Percentiles rank a stretch among this genome's conserved stretches.
Evolutionary conservation across 169 alveolate genomes (phyloP).

Genomic region (Babesia sp.): DNA sequence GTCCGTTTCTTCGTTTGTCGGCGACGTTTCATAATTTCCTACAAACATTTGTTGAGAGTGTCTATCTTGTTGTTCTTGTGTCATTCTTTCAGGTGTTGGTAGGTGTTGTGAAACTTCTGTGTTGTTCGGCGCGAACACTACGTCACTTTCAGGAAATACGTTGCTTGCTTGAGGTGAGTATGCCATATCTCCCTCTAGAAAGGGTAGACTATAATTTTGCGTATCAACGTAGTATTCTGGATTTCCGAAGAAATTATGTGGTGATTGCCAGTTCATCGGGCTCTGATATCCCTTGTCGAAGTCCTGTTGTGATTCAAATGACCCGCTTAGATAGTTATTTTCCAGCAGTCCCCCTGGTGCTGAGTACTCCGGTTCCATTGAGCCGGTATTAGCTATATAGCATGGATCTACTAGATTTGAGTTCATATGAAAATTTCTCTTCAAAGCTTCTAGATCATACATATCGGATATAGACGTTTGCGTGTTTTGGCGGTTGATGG

Average conservation of each 20-base stretch:
- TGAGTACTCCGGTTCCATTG: conserved; percentile 17
- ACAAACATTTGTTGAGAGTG: not conserved
- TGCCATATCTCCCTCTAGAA: conserved; percentile 30
- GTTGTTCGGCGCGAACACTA: not conserved
- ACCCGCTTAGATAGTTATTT: conserved; percentile 36
- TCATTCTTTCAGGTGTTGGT: not conserved
- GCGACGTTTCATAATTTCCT: conserved; percentile 11
- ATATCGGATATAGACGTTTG: conserved; percentile 7
- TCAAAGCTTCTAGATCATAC: conserved; percentile 11
- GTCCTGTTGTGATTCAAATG: conserved; percentile 38
- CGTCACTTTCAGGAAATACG: conserved; percentile 6
- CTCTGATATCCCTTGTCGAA: conserved; percentile 27
- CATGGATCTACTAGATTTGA: conserved; percentile 23
- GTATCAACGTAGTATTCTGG: conserved; percentile 37
- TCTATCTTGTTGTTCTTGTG: not conserved
- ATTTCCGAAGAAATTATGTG: not conserved
- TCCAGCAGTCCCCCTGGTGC: not conserved
- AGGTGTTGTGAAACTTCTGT: not conserved
- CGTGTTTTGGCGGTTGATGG: not conserved
- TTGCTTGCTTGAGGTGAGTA: conserved; percentile 1
- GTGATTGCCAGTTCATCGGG: conserved; percentile 17
- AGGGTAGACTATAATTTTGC: conserved; percentile 23
- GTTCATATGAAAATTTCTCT: conserved; percentile 10
- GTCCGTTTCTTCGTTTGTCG: conserved; percentile 49
- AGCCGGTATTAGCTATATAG: conserved; percentile 6